Percentiles rank a stretch among this genome's conserved stretches.
phyloP scores from a whole-genome alignment of 176 grass and related monocot genomes.

The Musa troglodytarum region DNA sequence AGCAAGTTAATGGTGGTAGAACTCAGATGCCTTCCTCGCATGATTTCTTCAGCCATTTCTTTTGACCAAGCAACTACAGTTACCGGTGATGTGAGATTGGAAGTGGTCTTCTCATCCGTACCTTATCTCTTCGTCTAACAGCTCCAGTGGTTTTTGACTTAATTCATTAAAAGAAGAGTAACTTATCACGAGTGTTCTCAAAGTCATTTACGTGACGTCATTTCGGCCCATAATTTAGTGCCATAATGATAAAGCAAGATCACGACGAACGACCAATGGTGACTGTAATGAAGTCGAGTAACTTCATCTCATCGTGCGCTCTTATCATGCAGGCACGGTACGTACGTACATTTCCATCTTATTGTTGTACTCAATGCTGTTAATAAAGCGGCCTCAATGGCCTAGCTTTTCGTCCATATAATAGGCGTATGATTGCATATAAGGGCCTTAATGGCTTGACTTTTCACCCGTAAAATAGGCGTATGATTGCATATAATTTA shows the following conservation, averaged over 20 bases:
- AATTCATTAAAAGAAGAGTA: no score
- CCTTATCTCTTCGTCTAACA: no score
- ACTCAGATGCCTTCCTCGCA: background rate
- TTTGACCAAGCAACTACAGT: background rate
- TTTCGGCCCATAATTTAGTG: background rate
- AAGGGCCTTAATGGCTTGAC: background rate
- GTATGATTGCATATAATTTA: slow-evolving; percentile 12
- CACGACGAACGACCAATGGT: background rate
- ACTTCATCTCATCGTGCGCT: background rate
- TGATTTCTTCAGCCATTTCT: background rate
- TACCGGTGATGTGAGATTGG: no score
- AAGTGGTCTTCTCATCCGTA: no score
- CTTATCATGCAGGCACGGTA: background rate
- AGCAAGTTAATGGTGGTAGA: no score
- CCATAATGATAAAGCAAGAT: background rate
- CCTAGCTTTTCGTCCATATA: slow-evolving; percentile 3
- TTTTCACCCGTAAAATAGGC: slow-evolving; percentile 1
- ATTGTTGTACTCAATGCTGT: no score
- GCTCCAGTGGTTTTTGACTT: no score
- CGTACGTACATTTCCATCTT: no score
- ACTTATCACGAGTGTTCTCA: background rate
- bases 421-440: slow-evolving; percentile 13
- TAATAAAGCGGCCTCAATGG: background rate
- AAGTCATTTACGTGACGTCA: background rate
- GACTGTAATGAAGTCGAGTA: background rate